These are phyloP conservation scores for Tripterygium wilfordii DNA, from an alignment of 177 flowering plant genomes.

Conservation along the genomic window DNA sequence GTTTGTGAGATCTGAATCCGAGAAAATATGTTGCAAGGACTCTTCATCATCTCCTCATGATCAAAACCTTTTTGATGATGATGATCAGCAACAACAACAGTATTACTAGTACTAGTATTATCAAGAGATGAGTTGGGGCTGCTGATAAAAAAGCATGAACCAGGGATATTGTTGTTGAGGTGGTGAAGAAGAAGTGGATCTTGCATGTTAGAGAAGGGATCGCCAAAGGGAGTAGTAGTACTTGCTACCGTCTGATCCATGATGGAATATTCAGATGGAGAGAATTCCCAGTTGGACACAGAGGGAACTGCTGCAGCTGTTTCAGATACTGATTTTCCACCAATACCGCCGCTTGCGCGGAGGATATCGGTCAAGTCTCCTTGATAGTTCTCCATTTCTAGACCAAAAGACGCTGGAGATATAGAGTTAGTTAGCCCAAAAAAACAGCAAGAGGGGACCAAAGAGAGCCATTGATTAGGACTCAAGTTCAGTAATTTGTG, in stretches of 20 bases:
- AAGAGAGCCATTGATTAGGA: too few species aligned
- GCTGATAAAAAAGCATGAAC: slow-evolving; percentile 24
- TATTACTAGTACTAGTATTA: background rate
- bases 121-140: too few species aligned
- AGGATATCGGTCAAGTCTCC: slow-evolving; percentile 83
- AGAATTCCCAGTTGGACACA: slow-evolving; percentile 44
- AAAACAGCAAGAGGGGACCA: too few species aligned
- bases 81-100: slow-evolving; percentile 7
- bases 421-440: too few species aligned
- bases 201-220: slow-evolving; percentile 49
- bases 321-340: slow-evolving; percentile 5
- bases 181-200: slow-evolving; percentile 68
- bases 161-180: slow-evolving; percentile 18
- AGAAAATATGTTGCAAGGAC: slow-evolving; percentile 49
- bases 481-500: too few species aligned
- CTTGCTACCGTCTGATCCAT: too few species aligned
- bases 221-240: too few species aligned
- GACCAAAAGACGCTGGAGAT: too few species aligned
- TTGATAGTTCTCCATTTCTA: slow-evolving; percentile 56
- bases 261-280: slow-evolving; percentile 22
- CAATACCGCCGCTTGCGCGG: slow-evolving; percentile 40
- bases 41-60: slow-evolving; percentile 18
- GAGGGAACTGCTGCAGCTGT: background rate
- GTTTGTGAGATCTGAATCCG: slow-evolving; percentile 75
- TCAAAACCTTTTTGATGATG: slow-evolving; percentile 24